Evolutionary conservation across 2,329 filamentous ascomycete genomes (phyloP), one percentile per base, ranked within the genome.

Genomic region (Stagonosporopsis rhizophila): DNA sequence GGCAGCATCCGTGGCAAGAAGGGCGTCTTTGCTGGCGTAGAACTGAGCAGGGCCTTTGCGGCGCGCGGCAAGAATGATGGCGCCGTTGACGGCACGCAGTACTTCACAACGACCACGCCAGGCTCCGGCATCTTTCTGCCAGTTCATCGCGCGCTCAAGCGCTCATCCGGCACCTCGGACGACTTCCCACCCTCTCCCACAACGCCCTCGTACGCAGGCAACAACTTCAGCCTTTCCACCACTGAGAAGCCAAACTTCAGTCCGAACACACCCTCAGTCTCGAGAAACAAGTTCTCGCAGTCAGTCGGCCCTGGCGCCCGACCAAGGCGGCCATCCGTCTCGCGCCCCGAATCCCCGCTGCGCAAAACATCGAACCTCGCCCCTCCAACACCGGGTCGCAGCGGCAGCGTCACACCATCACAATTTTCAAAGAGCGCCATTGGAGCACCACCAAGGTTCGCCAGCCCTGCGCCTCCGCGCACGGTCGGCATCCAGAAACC

Each of bases 111-210:
- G 11, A 83, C 84, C 3, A 79, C 88, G 20, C 85, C 91, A 0
- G 92, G 92, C 59, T 87, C 95, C 2, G 95, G 95, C 58, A 98
- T 99, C 70, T 99, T 99, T 73, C 83, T 99, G 14, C 95, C 95
- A 3, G 80, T 95, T 15, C 86, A 88, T 74, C 95, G 96, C 75
- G 91, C 91, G 30, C 83, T 84, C 71, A 90, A 85, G 75, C 88
- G 86, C 71, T 85, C 84, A 45, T 86, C 84, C 37, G 82, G 81
- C 27, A 80, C 84, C 34, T 78, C 79, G 32, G 81, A 80, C 46
- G 80, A 83, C 6, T 84, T 85, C 61, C 85, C 89, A 7, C 80
- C 84, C 50, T 92, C 89, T 1, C 90, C 92, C 4, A 86, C 85
- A 2, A 87, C 88, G n/a, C 85, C 85, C 27, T 82, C 83, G 17